Evolutionary conservation across 169 alveolate genomes (phyloP), one percentile per base, ranked within the genome.

Genomic region (Eimeria necatrix): DNA sequence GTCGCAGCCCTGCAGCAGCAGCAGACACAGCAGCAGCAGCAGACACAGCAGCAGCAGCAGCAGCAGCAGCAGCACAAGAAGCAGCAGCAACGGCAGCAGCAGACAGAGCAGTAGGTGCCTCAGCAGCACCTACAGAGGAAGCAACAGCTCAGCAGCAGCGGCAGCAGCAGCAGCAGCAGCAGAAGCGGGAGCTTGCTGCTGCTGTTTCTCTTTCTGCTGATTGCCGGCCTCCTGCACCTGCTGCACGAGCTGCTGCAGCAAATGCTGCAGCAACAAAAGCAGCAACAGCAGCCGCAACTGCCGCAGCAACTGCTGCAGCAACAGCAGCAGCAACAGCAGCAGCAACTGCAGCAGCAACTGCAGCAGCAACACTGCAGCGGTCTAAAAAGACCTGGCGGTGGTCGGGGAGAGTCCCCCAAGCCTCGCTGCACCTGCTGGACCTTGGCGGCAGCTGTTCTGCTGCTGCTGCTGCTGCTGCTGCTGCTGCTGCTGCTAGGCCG

Each of bases 401-500:
- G 22, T 26, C 18, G 22, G 74, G 18, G 7, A 48, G 83, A 22
- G 83, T 24, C 52, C 52, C 83, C n/a, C 83, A 73, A 6, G 83
- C 83, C 7, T 73, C 83, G 52, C 24, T 73, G 46, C 83, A 73
- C 24, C 51, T 73, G 18, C 24, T 73, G 24, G 83, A 73, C 51
- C 24, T 73, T 22, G 83, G 83, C 0, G 83, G 51, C 18, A 73
- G 83, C 83, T 73, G 83, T 5, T 73, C 83, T 26, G 83, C 83
- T 22, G 83, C 83, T 73, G 83, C 83, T 64, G 74, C 74, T 64
- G 74, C 22, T 61, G 73, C 73, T 61, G 73, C 73, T 14, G 74
- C 74, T 14, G 74, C 74, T 14, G 74, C 74, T 14, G 74, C 74
- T 14, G 22, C 74, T 26, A 18, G 22, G 18, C 74, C 18, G 46